Base-by-base conservation (phyloP, 768 basidiomycete species). In the Suillus sp. region DNA sequence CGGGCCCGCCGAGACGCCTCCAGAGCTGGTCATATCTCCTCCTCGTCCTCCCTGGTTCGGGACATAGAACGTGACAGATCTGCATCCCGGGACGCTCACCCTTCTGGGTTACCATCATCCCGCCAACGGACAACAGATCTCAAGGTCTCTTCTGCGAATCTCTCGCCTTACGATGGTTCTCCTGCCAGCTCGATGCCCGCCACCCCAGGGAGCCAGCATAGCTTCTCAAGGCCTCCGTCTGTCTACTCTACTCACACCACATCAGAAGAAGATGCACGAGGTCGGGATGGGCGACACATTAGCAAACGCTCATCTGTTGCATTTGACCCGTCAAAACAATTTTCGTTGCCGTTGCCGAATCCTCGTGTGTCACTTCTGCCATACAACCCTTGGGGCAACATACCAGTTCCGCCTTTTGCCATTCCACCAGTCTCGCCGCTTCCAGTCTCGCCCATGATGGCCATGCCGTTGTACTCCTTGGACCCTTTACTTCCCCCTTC, bases 401-500 rank as follows among this genome's bases (percentile, higher is more conserved):
- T 67, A 14, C 66, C 56, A 18, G 67, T 63, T 25, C 65, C 65
- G 59, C 48, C 69, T 61, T 38, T 27, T 27, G 1, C 37, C 38
- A 70, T 79, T 22, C 78, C 80, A 8, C 75, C 79, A 8, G 72
- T 83, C 13, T 79, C 74, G 2, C 66, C 69, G 27, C 70, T 83
- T 62, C 78, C 79, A 20, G 55, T 74, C 37, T 64, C 74, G 54
- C 72, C 77, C 7, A 59, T 64, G 64, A 70, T 74, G 55, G 72
- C 77, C 53, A 73, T 84, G 58, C 79, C 81, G 10, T 77, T 81
- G 45, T 81, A 78, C 62, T 75, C 81, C 60, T 77, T 86, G 75
- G 87, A 90, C 66, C 88, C 90, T 8, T 77, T 92, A 11, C 79
- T 92, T 35, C 90, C 90, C 11, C 90, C 90, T 6, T 81, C 86